phyloP scores from a whole-genome alignment of 2,329 filamentous ascomycete genomes.

The Geosmithia putterillii region DNA sequence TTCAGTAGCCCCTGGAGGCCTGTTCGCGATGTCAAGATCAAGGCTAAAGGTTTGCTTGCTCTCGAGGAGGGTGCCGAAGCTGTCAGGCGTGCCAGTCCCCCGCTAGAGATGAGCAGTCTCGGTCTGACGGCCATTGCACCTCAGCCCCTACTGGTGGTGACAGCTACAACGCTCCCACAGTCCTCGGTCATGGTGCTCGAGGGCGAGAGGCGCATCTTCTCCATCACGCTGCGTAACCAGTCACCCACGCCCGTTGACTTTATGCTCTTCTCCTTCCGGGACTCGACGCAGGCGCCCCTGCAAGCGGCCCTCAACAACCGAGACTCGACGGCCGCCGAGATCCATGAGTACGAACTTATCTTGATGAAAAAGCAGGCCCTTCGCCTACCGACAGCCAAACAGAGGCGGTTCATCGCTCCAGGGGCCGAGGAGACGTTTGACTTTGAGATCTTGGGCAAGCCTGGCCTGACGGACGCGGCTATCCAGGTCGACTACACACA shows the following conservation, averaged over 20 bases:
- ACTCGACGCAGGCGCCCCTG: conserved; percentile 70
- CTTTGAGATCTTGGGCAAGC: conserved; percentile 77
- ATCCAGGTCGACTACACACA: conserved; percentile 81
- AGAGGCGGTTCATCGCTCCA: conserved; percentile 50
- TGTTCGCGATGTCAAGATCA: conserved; percentile 59
- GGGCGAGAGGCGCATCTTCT: conserved; percentile 70
- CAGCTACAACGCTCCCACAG: conserved; percentile 67
- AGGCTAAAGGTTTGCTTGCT: conserved; percentile 55
- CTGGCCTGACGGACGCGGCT: conserved; percentile 65
- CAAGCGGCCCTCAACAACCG: conserved; percentile 64
- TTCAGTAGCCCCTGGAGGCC: conserved; percentile 68
- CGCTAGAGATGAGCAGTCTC: conserved; percentile 37
- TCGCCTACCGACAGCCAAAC: conserved; percentile 37
- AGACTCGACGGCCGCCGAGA: conserved; percentile 63
- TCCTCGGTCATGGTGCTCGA: conserved; percentile 87
- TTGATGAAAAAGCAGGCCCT: conserved; percentile 63
- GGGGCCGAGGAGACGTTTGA: conserved; percentile 59
- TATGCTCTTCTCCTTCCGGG: conserved; percentile 76
- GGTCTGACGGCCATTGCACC: conserved; percentile 63
- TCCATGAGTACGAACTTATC: conserved; percentile 78
- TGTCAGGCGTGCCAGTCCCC: conserved; percentile 14
- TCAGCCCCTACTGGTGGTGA: conserved; percentile 67
- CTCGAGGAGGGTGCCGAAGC: conserved; percentile 34
- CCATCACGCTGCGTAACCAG: conserved; percentile 67
- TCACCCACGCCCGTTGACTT: conserved; percentile 72